Evolutionary conservation across 2,329 filamentous ascomycete species (phyloP), one percentile per base, ranked within the genome.

Genomic region (Colletotrichum sp.): DNA sequence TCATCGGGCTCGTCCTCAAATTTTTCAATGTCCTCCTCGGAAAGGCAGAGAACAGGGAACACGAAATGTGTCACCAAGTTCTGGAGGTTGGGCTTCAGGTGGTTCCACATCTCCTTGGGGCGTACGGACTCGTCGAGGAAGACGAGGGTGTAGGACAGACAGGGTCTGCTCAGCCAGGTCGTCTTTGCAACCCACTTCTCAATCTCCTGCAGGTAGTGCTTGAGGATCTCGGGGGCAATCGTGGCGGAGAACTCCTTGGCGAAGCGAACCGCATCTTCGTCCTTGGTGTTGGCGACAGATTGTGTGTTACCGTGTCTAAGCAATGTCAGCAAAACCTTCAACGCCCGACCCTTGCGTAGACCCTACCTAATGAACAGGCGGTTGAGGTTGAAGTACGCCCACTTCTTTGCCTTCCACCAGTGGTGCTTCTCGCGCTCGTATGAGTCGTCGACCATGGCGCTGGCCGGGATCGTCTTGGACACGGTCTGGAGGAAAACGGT

Each of bases 331-430:
- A 70, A 47, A 75, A 61, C 62, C 11, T 70, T 31, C 15, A 15
- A 36, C 3, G 18, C n/a, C 8, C 34, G 13, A 36, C 6, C 3
- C 33, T 34, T n/a, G 15, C 27, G 33, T 24, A 21, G 18, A 16
- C 33, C 89, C 75, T 86, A 96, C 94, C 95, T 91, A 78, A 98
- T 96, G 81, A 97, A 99, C 21, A 99, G 90, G 76, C 97, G 91
- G 86, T 99, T 99, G 78, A 99, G 86, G 84, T 98, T 98, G 80
- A 97, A 98, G 84, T 98, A 99, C 16, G 96, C 94, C 97, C 97
- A 98, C 85, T 99, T 99, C 92, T 98, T 98, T 76, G 96, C 94
- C 88, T 98, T 99, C 96, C 96, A 99, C 96, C 97, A 99, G 83
- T 98, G 95, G 82, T 98, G 96, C 79, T 93, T 91, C 84, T 98